These are phyloP conservation scores for Mortierella hygrophila DNA, from an alignment of 192 early-diverging fungal species.

Conservation along the genomic window DNA sequence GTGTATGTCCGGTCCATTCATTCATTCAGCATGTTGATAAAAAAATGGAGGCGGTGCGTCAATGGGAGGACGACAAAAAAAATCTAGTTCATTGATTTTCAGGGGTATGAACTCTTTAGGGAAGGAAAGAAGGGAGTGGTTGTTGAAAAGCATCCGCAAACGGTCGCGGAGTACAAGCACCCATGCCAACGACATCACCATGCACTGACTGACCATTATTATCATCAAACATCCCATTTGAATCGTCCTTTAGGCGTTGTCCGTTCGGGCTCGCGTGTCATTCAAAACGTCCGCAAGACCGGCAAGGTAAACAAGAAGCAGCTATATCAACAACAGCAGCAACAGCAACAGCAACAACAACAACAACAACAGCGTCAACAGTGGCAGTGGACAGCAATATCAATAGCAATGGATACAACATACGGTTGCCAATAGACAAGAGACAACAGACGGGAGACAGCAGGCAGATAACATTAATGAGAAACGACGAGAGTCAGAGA, in stretches of 20 bases:
- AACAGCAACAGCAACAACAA: background rate
- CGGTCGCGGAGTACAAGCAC: background rate
- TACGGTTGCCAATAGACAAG: too few species aligned
- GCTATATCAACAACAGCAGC: background rate
- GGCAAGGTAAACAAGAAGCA: slow-evolving; percentile 41
- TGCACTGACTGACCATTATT: background rate
- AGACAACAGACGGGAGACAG: too few species aligned
- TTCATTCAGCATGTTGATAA: too few species aligned
- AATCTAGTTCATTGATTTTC: too few species aligned
- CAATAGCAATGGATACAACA: background rate
- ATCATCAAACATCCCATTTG: background rate
- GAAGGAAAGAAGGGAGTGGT: background rate
- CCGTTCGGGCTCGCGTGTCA: slow-evolving; percentile 46
- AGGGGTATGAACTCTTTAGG: too few species aligned
- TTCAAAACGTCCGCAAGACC: slow-evolving; percentile 53
- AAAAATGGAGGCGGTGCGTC: too few species aligned
- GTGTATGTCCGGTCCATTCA: too few species aligned
- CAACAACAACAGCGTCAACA: background rate
- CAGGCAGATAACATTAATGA: too few species aligned
- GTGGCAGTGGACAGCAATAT: background rate
- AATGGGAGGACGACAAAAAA: too few species aligned
- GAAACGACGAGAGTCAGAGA: too few species aligned
- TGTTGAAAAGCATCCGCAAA: background rate
- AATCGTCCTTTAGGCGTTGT: slow-evolving; percentile 18
- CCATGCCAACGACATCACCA: background rate